A percentile compares a stretch with the other conserved stretches of the same genome.
These are phyloP conservation scores for Vigna nakashimae DNA, from an alignment of 306 rosid genomes.

Conservation along the genomic window DNA sequence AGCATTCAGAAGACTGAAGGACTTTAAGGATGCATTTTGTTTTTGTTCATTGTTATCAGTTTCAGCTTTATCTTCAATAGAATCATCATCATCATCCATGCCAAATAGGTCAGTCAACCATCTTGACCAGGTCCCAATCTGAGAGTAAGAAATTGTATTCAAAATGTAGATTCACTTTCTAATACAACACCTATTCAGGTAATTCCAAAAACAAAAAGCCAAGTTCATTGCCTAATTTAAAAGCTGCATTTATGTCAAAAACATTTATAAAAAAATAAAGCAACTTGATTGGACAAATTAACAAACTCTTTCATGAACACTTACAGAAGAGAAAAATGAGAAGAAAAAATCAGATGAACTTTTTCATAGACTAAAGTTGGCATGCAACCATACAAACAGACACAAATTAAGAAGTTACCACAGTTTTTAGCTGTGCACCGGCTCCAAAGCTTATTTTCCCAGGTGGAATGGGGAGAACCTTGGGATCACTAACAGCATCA, in stretches of 20 bases:
- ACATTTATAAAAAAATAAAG: background rate
- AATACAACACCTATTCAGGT: background rate
- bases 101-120: constrained; percentile 78
- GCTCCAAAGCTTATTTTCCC: constrained; percentile 83
- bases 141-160: constrained; percentile 10
- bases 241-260: background rate
- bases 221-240: background rate
- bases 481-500: constrained; percentile 76
- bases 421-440: constrained; percentile 81
- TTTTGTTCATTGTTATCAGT: constrained; percentile 44
- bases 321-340: too few species aligned
- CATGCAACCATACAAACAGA: too few species aligned
- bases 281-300: too few species aligned
- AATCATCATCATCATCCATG: constrained; percentile 66
- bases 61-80: constrained; percentile 48
- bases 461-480: constrained; percentile 79
- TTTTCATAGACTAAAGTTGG: too few species aligned
- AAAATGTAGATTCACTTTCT: background rate
- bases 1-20: constrained; percentile 80
- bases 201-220: background rate
- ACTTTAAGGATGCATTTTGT: constrained; percentile 61
- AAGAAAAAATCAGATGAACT: too few species aligned
- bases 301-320: too few species aligned
- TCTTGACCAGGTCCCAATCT: constrained; percentile 92
- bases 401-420: constrained; percentile 51